Conservation (phyloP, 768 basidiomycete genomes). For the Hemileccinum impolitum region DNA sequence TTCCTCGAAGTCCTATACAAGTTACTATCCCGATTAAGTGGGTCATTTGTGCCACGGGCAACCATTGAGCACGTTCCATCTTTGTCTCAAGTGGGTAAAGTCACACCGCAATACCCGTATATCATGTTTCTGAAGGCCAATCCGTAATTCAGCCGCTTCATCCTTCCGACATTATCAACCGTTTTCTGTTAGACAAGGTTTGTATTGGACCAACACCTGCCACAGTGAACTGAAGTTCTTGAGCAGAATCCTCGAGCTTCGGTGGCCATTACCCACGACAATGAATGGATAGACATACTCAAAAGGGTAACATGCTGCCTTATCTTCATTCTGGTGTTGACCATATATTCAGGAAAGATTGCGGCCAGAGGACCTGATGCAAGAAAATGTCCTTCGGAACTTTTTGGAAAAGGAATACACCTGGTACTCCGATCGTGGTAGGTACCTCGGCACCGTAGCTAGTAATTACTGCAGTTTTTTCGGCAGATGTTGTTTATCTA, state of each 20-base stretch:
- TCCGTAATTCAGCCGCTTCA: background rate
- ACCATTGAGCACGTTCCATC: background rate
- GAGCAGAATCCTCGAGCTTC: background rate
- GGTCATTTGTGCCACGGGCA: background rate
- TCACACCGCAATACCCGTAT: no score
- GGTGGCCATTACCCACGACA: slow-evolving; percentile 10
- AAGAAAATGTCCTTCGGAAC: background rate
- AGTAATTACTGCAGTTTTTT: background rate
- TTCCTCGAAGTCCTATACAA: background rate
- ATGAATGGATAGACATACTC: slow-evolving; percentile 9
- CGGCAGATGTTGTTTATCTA: slow-evolving; percentile 4
- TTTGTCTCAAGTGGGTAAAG: slow-evolving; percentile 1
- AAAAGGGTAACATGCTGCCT: background rate
- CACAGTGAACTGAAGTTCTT: background rate
- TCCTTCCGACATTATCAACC: slow-evolving; percentile 8
- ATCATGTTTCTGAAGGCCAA: background rate
- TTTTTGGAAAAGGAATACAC: background rate
- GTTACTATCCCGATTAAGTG: background rate
- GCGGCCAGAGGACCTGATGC: background rate
- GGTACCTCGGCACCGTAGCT: background rate
- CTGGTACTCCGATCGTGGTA: background rate
- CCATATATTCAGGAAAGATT: background rate
- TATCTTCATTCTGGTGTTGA: background rate
- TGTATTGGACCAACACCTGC: background rate
- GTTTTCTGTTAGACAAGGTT: slow-evolving; percentile 8